Evolutionary conservation across 176 grass and related monocot species (phyloP).

Genomic region (Thalia dealbata): DNA sequence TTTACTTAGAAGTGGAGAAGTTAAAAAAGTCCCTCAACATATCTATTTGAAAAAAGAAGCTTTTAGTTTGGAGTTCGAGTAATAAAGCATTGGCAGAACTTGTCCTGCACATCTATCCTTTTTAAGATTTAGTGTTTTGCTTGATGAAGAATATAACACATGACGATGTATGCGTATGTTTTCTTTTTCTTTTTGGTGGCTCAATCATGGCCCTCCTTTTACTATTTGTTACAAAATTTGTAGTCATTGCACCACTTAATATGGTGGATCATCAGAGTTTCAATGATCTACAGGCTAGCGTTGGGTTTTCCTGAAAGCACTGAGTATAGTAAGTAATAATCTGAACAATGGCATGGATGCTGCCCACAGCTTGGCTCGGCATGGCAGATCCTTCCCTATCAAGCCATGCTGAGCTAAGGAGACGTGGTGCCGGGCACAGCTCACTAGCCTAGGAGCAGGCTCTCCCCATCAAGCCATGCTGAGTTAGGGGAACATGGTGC

Average conservation of each 20-base stretch:
- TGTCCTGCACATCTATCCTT: not conserved
- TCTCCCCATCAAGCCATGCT: too few species aligned
- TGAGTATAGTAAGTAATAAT: not conserved
- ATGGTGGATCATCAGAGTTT: not conserved
- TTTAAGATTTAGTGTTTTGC: not conserved
- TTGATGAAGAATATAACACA: not conserved
- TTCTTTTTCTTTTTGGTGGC: not conserved
- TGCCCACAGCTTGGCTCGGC: too few species aligned
- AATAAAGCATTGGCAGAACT: slow-evolving; percentile 3
- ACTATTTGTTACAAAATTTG: not conserved
- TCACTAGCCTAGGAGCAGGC: too few species aligned
- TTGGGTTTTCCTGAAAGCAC: not conserved
- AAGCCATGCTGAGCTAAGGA: too few species aligned
- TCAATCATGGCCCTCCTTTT: not conserved
- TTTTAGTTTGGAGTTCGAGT: not conserved
- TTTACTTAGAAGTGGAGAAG: slow-evolving; percentile 95
- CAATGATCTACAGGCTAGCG: not conserved
- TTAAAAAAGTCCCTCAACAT: slow-evolving; percentile 60
- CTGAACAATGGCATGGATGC: not conserved
- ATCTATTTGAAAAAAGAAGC: slow-evolving; percentile 34
- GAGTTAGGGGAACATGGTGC: too few species aligned
- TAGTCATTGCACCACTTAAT: not conserved
- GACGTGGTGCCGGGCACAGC: too few species aligned
- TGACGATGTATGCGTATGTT: not conserved
- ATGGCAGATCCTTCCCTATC: too few species aligned